Percentiles rank a stretch among this genome's conserved stretches.
Conservation (phyloP, 225 moss, liverwort and hornwort genomes). For the Thuidium tamariscinum region DNA sequence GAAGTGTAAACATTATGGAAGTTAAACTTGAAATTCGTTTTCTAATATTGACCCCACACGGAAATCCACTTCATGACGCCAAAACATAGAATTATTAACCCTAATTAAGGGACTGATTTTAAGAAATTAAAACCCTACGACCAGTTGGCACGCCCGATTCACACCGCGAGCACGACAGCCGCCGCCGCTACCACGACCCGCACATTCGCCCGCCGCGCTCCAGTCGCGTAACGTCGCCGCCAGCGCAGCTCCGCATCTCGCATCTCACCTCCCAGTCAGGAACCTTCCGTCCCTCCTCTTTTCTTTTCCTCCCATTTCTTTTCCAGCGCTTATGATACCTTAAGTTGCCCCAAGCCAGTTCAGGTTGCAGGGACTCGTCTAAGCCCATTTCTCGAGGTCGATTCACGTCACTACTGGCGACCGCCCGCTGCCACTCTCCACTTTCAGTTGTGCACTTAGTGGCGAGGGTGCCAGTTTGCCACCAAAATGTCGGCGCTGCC, state of each 20-base stretch:
- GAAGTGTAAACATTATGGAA: background rate
- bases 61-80: fast-evolving
- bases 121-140: background rate
- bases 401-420: background rate
- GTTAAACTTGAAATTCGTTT: background rate
- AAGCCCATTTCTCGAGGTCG: background rate
- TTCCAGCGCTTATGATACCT: background rate
- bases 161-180: background rate
- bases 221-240: background rate
- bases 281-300: background rate
- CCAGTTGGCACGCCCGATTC: background rate
- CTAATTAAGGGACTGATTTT: too few relatives aligned
- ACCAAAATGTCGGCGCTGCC: background rate
- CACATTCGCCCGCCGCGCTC: background rate
- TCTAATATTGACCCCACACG: fast-evolving
- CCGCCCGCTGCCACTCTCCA: background rate
- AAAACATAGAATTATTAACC: background rate
- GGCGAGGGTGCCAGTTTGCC: background rate
- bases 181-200: background rate
- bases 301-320: background rate
- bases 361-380: background rate
- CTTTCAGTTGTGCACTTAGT: background rate
- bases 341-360: background rate
- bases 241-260: background rate
- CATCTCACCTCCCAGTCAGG: background rate